Evolutionary conservation across 148 eudicot species (phyloP).

Genomic region (Silene conica): DNA sequence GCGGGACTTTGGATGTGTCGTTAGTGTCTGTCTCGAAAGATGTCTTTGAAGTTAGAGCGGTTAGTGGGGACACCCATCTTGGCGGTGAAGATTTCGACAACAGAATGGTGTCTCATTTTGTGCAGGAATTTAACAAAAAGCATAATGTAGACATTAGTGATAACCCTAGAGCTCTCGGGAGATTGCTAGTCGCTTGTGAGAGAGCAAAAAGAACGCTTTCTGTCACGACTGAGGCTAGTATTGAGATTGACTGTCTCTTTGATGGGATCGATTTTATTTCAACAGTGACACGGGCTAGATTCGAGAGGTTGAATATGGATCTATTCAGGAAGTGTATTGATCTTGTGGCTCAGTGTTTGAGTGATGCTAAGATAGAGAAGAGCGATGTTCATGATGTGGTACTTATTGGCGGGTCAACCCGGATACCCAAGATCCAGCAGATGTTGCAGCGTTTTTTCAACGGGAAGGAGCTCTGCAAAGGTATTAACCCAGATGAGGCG

Average conservation of each 20-base stretch:
- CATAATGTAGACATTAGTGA: neutral
- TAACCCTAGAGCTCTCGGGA: conserved; percentile 9
- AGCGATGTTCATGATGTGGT: conserved; percentile 19
- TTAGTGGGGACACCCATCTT: neutral
- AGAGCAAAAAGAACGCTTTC: conserved; percentile 11
- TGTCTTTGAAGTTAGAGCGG: conserved; percentile 12
- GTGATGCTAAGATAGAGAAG: conserved; percentile 16
- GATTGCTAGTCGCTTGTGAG: conserved; percentile 10
- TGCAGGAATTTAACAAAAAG: neutral
- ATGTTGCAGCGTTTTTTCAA: conserved; percentile 7
- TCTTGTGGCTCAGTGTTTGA: conserved; percentile 9
- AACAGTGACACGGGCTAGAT: neutral
- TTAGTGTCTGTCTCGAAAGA: neutral
- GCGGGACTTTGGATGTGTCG: conserved; percentile 7
- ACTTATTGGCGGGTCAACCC: conserved; percentile 23
- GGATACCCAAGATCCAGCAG: conserved; percentile 24
- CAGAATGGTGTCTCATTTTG: conserved; percentile 7
- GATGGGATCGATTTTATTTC: conserved; percentile 6
- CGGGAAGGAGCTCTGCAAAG: conserved; percentile 15
- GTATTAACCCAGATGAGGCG: conserved; percentile 12
- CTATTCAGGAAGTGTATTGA: conserved; percentile 4
- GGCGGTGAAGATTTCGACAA: conserved; percentile 13
- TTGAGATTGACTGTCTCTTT: conserved; percentile 8
- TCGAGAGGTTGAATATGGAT: conserved; percentile 11
- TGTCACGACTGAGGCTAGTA: neutral